Percentiles rank a stretch among this genome's conserved stretches.
These are phyloP conservation scores for Alternaria rosae DNA, from an alignment of 2,329 filamentous ascomycete species.

Conservation along the genomic window DNA sequence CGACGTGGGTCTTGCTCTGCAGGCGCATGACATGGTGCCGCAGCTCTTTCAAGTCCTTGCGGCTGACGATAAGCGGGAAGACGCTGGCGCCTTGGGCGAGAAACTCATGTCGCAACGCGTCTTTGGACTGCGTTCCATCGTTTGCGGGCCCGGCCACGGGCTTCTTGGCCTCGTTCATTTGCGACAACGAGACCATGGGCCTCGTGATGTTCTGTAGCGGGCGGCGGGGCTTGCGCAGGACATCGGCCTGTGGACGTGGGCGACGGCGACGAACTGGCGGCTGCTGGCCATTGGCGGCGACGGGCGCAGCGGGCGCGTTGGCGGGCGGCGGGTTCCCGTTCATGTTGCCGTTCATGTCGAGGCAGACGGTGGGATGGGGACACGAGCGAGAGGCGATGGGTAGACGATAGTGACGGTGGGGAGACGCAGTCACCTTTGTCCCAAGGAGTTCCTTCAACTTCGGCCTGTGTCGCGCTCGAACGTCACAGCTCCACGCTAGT, in stretches of 20 bases:
- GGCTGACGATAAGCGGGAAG: conserved; percentile 79
- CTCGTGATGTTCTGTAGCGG: conserved; percentile 46
- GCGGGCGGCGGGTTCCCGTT: conserved; percentile 26
- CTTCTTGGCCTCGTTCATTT: conserved; percentile 41
- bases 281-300: conserved; percentile 42
- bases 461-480: conserved; percentile 6
- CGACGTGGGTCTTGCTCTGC: conserved; percentile 65
- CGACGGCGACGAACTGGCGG: conserved; percentile 42
- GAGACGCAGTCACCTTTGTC: conserved; percentile 17
- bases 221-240: conserved; percentile 44
- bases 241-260: conserved; percentile 46
- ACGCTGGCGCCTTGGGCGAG: conserved; percentile 34
- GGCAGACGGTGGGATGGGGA: conserved; percentile 18
- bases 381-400: conserved; percentile 38
- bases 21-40: conserved; percentile 90
- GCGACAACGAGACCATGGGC: conserved; percentile 42
- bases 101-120: conserved; percentile 37
- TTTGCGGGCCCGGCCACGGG: conserved; percentile 12
- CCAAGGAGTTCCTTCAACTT: conserved; percentile 4
- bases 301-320: conserved; percentile 35
- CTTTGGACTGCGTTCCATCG: conserved; percentile 24
- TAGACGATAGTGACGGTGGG: conserved; percentile 27
- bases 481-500: conserved; percentile 25
- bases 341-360: conserved; percentile 31
- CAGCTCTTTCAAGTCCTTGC: conserved; percentile 78